A percentile compares a stretch with the other conserved stretches of the same genome.
Conservation (phyloP, 2,329 filamentous ascomycete genomes). For the Apiospora phragmitis region DNA sequence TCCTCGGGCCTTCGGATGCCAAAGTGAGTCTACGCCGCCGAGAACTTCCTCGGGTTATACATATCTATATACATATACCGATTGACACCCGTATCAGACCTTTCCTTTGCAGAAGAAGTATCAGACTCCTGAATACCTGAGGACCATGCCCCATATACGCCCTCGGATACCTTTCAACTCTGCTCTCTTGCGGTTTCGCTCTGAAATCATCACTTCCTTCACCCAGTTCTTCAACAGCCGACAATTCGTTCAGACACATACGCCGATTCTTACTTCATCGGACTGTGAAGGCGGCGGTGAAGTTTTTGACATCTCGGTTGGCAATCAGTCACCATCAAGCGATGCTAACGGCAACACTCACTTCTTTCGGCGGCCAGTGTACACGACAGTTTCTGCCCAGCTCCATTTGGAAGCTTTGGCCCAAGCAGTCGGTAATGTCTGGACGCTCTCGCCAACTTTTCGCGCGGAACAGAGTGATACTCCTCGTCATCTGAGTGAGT, state of each 20-base stretch:
- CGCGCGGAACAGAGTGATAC: conserved; percentile 93
- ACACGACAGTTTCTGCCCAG: conserved; percentile 92
- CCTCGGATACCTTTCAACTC: conserved; percentile 79
- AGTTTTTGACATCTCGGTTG: conserved; percentile 70
- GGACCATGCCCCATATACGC: conserved; percentile 84
- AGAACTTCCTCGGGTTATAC: neutral
- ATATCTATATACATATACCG: neutral
- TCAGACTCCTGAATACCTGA: conserved; percentile 84
- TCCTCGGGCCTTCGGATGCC: conserved; percentile 78
- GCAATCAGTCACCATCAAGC: conserved; percentile 31
- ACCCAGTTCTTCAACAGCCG: conserved; percentile 73
- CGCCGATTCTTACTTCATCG: conserved; percentile 92
- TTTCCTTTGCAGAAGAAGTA: conserved; percentile 97
- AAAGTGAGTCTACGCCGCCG: conserved; percentile 56
- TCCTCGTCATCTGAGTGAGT: conserved; percentile 90
- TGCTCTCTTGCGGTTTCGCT: conserved; percentile 78
- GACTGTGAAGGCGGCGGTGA: conserved; percentile 97
- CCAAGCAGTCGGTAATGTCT: conserved; percentile 85
- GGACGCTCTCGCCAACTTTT: conserved; percentile 92
- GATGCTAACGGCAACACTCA: conserved; percentile 40
- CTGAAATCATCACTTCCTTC: conserved; percentile 72
- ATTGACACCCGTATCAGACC: conserved; percentile 52
- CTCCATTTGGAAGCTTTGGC: conserved; percentile 91
- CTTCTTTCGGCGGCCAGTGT: conserved; percentile 89
- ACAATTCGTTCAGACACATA: conserved; percentile 80